These are phyloP conservation scores for Paracorniculantispora psalliotae DNA, from an alignment of 2,329 filamentous ascomycete species.

Conservation along the genomic window DNA sequence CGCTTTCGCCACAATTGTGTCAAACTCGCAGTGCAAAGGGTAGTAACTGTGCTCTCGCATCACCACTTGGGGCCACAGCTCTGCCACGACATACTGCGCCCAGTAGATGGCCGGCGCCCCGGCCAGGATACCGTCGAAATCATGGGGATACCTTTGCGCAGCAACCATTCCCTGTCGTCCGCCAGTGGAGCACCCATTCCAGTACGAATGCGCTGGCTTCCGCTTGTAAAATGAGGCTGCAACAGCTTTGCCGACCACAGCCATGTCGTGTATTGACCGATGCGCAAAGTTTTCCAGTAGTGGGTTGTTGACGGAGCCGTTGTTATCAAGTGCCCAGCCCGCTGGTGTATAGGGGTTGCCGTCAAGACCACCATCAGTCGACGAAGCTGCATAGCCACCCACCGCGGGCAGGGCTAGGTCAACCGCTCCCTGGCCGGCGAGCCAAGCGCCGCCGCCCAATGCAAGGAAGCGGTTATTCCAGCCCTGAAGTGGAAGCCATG, in stretches of 20 bases:
- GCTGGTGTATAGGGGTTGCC: neutral
- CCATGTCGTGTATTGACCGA: conserved; percentile 25
- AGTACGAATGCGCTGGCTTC: conserved; percentile 40
- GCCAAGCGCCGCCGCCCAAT: neutral
- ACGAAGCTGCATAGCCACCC: neutral
- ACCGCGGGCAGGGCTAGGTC: neutral
- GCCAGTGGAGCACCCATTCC: conserved; percentile 49
- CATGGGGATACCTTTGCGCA: conserved; percentile 45
- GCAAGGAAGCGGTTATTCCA: conserved; percentile 1
- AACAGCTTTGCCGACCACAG: conserved; percentile 38
- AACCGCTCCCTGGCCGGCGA: neutral
- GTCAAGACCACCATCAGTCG: neutral
- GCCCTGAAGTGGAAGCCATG: neutral
- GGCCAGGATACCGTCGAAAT: conserved; percentile 51
- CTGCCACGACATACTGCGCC: conserved; percentile 21
- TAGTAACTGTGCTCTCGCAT: conserved; percentile 22
- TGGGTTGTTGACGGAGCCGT: conserved; percentile 21
- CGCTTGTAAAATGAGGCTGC: conserved; percentile 35
- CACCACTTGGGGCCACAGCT: conserved; percentile 22
- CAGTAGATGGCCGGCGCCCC: conserved; percentile 39
- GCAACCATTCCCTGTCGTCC: conserved; percentile 51
- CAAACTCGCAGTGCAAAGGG: conserved; percentile 30
- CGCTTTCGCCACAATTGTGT: conserved; percentile 27
- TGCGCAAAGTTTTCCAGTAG: conserved; percentile 24
- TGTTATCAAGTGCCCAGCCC: conserved; percentile 18